Evolutionary conservation across 2,329 filamentous ascomycete species (phyloP).

Genomic region (Xylariaceae sp.): DNA sequence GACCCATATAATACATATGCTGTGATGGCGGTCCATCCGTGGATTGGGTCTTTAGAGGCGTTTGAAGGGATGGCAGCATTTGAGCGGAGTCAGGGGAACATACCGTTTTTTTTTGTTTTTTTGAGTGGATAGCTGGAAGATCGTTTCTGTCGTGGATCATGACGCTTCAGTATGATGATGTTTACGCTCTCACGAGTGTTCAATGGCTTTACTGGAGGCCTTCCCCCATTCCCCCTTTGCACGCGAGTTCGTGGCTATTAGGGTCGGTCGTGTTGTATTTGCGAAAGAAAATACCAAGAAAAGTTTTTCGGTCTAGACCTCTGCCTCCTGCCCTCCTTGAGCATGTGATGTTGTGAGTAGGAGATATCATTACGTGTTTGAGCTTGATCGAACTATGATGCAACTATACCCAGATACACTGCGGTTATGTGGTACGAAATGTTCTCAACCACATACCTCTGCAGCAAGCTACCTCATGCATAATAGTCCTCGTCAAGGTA

Average conservation of each 20-base stretch:
- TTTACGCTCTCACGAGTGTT: conserved; percentile 7
- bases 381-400: neutral
- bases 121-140: conserved; percentile 2
- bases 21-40: conserved; percentile 1
- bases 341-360: neutral
- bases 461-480: too few species aligned
- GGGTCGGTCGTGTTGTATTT: conserved; percentile 4
- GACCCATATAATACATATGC: conserved; percentile 14
- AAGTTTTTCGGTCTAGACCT: conserved; percentile 6
- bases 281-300: conserved; percentile 14
- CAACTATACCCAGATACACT: neutral
- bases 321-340: neutral
- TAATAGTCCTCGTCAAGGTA: neutral
- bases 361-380: too few species aligned
- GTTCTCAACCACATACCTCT: too few species aligned
- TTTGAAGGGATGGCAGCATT: conserved; percentile 19
- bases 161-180: conserved; percentile 9
- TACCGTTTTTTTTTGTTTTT: conserved; percentile 17
- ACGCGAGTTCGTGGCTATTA: conserved; percentile 12
- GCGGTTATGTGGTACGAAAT: neutral
- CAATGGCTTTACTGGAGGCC: conserved; percentile 3
- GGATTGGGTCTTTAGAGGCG: conserved; percentile 22
- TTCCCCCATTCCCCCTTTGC: conserved; percentile 6
- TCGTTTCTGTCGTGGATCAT: conserved; percentile 11
- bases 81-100: conserved; percentile 14